These are phyloP conservation scores for Metschnikowia kofuensis DNA, from an alignment of 805 yeast species.

Conservation along the genomic window DNA sequence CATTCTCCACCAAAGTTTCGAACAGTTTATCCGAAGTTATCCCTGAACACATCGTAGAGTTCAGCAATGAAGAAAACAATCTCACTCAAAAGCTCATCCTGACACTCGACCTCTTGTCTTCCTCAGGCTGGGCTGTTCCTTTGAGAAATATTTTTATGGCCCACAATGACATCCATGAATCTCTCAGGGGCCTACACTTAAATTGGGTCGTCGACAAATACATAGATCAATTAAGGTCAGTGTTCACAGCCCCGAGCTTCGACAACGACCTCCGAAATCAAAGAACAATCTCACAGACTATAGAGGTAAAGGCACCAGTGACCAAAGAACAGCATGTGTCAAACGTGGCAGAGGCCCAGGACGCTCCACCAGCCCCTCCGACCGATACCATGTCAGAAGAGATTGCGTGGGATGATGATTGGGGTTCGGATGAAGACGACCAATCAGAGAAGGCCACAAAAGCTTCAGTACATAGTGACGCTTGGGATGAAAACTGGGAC, in stretches of 20 bases:
- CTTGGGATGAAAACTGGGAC: conserved; percentile 15
- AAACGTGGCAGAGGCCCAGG: background rate
- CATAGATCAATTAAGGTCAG: conserved; percentile 27
- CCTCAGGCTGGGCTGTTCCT: conserved; percentile 26
- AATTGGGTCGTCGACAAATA: conserved; percentile 34
- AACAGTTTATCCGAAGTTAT: conserved; percentile 26
- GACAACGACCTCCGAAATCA: conserved; percentile 7
- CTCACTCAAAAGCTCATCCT: conserved; percentile 20
- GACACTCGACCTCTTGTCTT: conserved; percentile 19
- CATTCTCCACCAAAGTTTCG: conserved; percentile 28
- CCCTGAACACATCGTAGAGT: conserved; percentile 28
- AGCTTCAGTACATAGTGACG: conserved; percentile 9
- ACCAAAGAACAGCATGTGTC: background rate
- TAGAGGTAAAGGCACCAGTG: conserved; percentile 9
- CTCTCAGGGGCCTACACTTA: conserved; percentile 25
- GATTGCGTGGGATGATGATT: conserved; percentile 16
- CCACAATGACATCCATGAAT: conserved; percentile 20
- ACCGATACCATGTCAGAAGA: conserved; percentile 4
- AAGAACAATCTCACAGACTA: conserved; percentile 12
- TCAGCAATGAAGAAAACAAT: conserved; percentile 16
- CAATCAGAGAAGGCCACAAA: conserved; percentile 1
- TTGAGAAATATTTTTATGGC: conserved; percentile 17
- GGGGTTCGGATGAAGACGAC: conserved; percentile 19
- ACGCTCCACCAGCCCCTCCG: background rate
- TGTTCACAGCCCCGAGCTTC: conserved; percentile 15